Conservation (phyloP, 495 filamentous ascomycete species). For the Bacidia gigantensis region DNA sequence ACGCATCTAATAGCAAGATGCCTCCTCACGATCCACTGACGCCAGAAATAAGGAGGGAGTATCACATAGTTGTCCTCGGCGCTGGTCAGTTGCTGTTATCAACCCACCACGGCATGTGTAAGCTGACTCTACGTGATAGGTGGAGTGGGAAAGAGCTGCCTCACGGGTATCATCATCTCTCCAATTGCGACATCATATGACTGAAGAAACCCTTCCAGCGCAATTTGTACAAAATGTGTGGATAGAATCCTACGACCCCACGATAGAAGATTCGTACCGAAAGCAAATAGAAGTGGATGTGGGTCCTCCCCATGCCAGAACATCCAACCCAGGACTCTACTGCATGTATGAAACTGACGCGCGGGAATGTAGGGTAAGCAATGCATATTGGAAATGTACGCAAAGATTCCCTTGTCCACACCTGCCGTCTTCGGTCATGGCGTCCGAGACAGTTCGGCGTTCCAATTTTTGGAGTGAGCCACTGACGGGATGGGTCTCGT, state of each 20-base stretch:
- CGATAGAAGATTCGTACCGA: conserved; percentile 94
- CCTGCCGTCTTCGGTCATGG: background rate
- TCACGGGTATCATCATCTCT: conserved; percentile 59
- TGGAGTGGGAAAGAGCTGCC: conserved; percentile 94
- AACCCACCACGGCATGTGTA: background rate
- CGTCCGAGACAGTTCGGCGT: background rate
- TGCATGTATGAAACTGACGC: conserved; percentile 9
- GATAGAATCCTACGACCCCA: conserved; percentile 98
- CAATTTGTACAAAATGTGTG: conserved; percentile 99
- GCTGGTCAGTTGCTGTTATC: conserved; percentile 44
- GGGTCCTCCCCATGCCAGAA: conserved; percentile 24
- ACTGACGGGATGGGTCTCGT: conserved; percentile 1
- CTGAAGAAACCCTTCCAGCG: conserved; percentile 37
- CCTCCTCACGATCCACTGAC: background rate
- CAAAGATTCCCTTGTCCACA: conserved; percentile 11
- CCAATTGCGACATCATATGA: background rate
- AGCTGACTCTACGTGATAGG: conserved; percentile 35
- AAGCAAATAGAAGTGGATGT: conserved; percentile 94
- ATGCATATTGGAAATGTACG: conserved; percentile 92
- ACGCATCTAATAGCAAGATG: background rate
- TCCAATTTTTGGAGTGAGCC: background rate
- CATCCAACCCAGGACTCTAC: conserved; percentile 4
- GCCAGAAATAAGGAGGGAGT: conserved; percentile 46
- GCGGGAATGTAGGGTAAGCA: conserved; percentile 58
- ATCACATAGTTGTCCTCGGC: conserved; percentile 83